These are phyloP conservation scores for Clarireedia homoeocarpa DNA, from an alignment of 2,329 filamentous ascomycete species.

Conservation along the genomic window DNA sequence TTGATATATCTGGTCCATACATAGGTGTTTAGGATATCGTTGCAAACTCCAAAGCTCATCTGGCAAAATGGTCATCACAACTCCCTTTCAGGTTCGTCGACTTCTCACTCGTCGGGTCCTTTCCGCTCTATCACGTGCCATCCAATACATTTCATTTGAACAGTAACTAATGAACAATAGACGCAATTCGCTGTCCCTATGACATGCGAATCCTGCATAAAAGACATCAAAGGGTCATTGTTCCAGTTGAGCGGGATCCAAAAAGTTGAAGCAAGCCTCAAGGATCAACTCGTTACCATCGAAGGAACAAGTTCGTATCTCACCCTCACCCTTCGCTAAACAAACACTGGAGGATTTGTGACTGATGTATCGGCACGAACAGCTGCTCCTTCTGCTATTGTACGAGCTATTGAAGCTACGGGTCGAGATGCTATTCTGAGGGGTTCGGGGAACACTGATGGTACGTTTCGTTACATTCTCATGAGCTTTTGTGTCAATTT, in stretches of 20 bases:
- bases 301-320: slow-evolving; percentile 67
- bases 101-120: neutral
- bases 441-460: slow-evolving; percentile 77
- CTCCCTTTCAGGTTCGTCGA: slow-evolving; percentile 29
- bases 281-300: slow-evolving; percentile 75
- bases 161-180: slow-evolving; percentile 36
- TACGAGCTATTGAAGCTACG: slow-evolving; percentile 78
- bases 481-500: neutral
- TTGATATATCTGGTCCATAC: neutral
- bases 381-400: slow-evolving; percentile 83
- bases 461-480: slow-evolving; percentile 41
- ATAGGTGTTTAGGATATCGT: neutral
- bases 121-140: slow-evolving; percentile 19
- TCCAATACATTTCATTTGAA: neutral
- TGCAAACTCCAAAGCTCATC: neutral
- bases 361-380: slow-evolving; percentile 13
- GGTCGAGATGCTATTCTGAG: slow-evolving; percentile 91
- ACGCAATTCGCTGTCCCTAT: slow-evolving; percentile 93
- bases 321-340: slow-evolving; percentile 25
- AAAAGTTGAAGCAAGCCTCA: slow-evolving; percentile 74
- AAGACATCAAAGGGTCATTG: slow-evolving; percentile 73
- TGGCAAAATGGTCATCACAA: slow-evolving; percentile 27
- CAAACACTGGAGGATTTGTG: slow-evolving; percentile 7
- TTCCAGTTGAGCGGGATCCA: slow-evolving; percentile 71
- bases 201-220: slow-evolving; percentile 82